Percentiles rank a stretch among this genome's conserved stretches.
Evolutionary conservation across 805 yeast species (phyloP).

Genomic region (Allodekkera sacchari): DNA sequence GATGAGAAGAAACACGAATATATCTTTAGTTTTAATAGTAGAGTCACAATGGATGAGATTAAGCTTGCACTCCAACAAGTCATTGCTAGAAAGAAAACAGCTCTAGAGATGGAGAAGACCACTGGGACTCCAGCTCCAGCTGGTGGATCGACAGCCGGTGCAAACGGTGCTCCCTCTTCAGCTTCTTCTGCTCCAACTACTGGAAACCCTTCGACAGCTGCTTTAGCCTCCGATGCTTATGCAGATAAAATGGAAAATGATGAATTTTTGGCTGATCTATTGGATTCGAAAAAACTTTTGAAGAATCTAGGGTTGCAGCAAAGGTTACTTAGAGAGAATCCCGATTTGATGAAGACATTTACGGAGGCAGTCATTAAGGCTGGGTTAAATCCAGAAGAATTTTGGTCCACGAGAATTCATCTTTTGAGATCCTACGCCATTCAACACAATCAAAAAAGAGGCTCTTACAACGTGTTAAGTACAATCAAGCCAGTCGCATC

Average conservation of each 20-base stretch:
- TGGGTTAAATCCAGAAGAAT: slow-evolving; percentile 70
- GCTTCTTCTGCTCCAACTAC: background rate
- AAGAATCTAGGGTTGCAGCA: slow-evolving; percentile 75
- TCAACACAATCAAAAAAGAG: slow-evolving; percentile 74
- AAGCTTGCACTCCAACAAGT: slow-evolving; percentile 61
- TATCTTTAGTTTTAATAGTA: slow-evolving; percentile 57
- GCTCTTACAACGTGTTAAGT: slow-evolving; percentile 89
- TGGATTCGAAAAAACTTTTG: slow-evolving; percentile 52
- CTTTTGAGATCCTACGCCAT: slow-evolving; percentile 79
- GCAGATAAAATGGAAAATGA: slow-evolving; percentile 16
- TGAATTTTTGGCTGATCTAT: slow-evolving; percentile 25
- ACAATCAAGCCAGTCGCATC: slow-evolving; percentile 93
- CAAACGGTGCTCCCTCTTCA: background rate
- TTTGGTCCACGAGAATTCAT: slow-evolving; percentile 80
- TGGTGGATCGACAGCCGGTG: slow-evolving; percentile 5
- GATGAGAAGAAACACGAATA: slow-evolving; percentile 24
- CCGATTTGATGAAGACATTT: slow-evolving; percentile 62
- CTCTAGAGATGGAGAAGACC: slow-evolving; percentile 18
- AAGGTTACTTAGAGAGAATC: slow-evolving; percentile 60
- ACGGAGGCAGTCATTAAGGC: slow-evolving; percentile 79
- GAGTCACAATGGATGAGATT: slow-evolving; percentile 69
- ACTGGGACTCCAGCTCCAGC: slow-evolving; percentile 6
- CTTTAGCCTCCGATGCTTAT: slow-evolving; percentile 1
- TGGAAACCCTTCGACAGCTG: background rate
- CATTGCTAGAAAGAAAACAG: slow-evolving; percentile 56